A percentile compares a stretch with the other conserved stretches of the same genome.
phyloP scores from a whole-genome alignment of 768 basidiomycete species.

The Mycena galericulata region DNA sequence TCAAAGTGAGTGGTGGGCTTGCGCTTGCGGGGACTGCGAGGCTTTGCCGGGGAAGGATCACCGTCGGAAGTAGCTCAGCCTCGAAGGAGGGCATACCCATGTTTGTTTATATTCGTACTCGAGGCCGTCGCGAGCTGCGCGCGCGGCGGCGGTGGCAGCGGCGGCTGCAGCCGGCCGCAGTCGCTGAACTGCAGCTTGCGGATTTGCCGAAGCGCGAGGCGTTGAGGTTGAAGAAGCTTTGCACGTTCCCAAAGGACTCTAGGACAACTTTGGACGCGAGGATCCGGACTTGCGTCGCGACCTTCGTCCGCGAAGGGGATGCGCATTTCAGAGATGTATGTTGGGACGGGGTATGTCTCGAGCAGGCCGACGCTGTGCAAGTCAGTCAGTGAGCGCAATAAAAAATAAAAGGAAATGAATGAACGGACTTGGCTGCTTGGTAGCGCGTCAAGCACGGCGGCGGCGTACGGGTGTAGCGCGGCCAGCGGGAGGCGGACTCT shows the following conservation, averaged over 20 bases:
- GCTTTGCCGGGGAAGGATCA: constrained; percentile 1
- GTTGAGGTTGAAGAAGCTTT: too few relatives aligned
- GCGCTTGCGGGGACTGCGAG: constrained; percentile 33
- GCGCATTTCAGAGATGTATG: constrained; percentile 56
- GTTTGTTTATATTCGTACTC: background rate
- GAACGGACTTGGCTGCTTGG: constrained; percentile 56
- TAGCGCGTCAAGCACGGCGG: constrained; percentile 53
- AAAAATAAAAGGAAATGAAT: background rate
- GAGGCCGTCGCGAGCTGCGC: constrained; percentile 30
- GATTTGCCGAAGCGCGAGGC: too few relatives aligned
- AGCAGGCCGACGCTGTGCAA: constrained; percentile 60
- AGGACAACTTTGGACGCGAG: too few relatives aligned
- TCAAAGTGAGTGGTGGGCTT: constrained; percentile 30
- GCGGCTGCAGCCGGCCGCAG: too few relatives aligned
- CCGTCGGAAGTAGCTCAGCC: background rate
- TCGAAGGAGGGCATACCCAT: background rate
- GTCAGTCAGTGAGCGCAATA: background rate
- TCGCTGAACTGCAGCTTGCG: too few relatives aligned
- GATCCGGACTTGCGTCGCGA: too few relatives aligned
- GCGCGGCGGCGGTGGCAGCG: constrained; percentile 22
- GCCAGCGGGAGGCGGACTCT: constrained; percentile 61
- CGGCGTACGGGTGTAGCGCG: constrained; percentile 63
- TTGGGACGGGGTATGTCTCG: constrained; percentile 63
- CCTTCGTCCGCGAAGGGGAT: too few relatives aligned
- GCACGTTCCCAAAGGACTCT: too few relatives aligned